Evolutionary conservation across 1,284 basidiomycete species (phyloP), one percentile per base, ranked within the genome.

Genomic region (Cryptococcus neoformans): DNA sequence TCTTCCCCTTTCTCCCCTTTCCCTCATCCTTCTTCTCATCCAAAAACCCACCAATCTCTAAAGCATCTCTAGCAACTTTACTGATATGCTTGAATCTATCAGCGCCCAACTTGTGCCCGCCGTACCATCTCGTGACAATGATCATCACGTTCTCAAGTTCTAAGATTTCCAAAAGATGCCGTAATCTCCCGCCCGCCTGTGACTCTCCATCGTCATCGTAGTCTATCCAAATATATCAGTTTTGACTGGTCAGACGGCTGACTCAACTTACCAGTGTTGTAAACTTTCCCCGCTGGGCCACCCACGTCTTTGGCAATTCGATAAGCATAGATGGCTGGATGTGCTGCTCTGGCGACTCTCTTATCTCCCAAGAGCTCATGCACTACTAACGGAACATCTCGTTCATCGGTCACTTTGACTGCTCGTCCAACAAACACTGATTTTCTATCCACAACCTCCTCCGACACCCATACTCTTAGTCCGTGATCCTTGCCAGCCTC

Each of bases 201-300:
- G 87, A 87, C 77, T 97, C 93, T 1, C 92, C 90, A 61, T 96
- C 90, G 60, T 97, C 93, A 60, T 94, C 90, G 60, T 94, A 93
- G 71, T 96, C 92, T 93, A 45, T 6, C 6, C 8, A 38, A 14
- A 46, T 5, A 11, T 35, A 36, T 12, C 36, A 46, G 34, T 16
- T 44, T 28, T n/a, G 8, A n/a, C 9, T 5, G n/a, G n/a, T n/a
- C 16, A 3, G 4, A 17, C 2, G 38, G 10, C 34, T 8, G 4
- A 53, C 35, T 17, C 1, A 2, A 71, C 74, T 62, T 37, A 77
- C 75, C 75, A 38, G 70, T 60, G 49, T 68, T 63, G 17, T 65
- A 61, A 0, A 76, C 62, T 44, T 61, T 62, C 11, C 72, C 73
- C 14, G 70, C 74, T 2, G 63, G 60, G 2, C 74, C 73, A 1